Percentiles rank a stretch among this genome's conserved stretches.
phyloP scores from a whole-genome alignment of 441 rosid species.

The Omphalea diandra region DNA sequence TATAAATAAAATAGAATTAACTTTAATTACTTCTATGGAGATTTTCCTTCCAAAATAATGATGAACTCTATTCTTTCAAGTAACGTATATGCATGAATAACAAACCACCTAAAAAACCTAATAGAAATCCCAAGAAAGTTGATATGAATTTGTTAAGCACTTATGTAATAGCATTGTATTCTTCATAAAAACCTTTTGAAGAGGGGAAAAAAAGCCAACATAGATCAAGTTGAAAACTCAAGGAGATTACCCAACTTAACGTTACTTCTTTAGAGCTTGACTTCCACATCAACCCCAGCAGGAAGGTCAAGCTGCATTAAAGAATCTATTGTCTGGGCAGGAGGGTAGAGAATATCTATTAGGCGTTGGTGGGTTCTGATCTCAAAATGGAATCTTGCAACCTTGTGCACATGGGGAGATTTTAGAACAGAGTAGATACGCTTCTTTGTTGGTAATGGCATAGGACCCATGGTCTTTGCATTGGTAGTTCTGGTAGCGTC shows the following conservation, averaged over 20 bases:
- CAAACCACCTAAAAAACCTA: neutral
- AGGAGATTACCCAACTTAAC: constrained; percentile 23
- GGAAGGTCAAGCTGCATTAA: constrained; percentile 98
- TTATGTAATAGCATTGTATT: neutral
- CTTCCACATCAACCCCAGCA: constrained; percentile 93
- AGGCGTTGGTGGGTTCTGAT: constrained; percentile 95
- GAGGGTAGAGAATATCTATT: constrained; percentile 88
- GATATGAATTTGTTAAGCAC: too few relatives aligned
- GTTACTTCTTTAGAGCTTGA: constrained; percentile 66
- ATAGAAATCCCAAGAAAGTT: neutral
- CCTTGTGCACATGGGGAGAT: constrained; percentile 98
- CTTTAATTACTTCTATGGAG: neutral
- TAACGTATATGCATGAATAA: neutral
- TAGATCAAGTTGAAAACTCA: constrained; percentile 3
- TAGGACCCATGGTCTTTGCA: constrained; percentile 95
- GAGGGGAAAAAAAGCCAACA: neutral
- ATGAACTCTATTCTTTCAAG: neutral
- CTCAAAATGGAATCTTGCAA: constrained; percentile 96
- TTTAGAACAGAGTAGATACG: constrained; percentile 88
- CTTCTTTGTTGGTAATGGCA: constrained; percentile 94
- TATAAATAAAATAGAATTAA: neutral
- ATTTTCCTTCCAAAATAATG: neutral
- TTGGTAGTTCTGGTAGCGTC: constrained; percentile 86
- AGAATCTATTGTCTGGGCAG: constrained; percentile 93
- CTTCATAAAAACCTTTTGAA: neutral